Evolutionary conservation across 1,139 yeast species (phyloP), one percentile per base, ranked within the genome.

Genomic region (Suhomyces bokatorum): DNA sequence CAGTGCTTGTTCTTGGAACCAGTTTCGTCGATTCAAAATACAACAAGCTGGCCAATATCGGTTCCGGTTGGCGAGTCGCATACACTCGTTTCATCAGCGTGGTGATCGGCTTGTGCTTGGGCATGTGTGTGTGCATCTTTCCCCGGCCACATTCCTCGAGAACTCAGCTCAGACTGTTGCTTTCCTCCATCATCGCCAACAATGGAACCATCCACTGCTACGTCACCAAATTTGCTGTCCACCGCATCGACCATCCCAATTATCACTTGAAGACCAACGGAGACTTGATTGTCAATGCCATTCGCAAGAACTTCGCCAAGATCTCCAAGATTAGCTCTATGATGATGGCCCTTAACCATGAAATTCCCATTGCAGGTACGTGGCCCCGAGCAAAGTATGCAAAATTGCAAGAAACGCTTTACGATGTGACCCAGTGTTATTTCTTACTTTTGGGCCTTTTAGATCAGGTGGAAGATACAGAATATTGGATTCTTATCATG

Each of bases 381-480:
- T 70, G 74, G 74, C 75, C 75, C 0, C 57, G 55, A 27, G 51
- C 52, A 13, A 66, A 62, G 36, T 69, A 69, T 46, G 43, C 42
- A 15, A 55, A 56, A 40, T 50, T 70, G 10, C 67, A 60, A 40
- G 45, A 45, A 5, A 51, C 58, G n/a, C 46, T 67, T 9, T 58
- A 61, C 17, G 71, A 69, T 44, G 53, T 67, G 3, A 50, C 63
- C 4, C 70, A 61, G 50, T 51, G 69, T 26, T 68, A 68, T 45
- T 60, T 55, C 35, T 47, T 62, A 35, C 48, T 69, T 9, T 56
- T 62, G 28, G 35, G 57, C 2, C 54, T 66, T 5, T 53, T 69
- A 36, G 59, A 69, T 43, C 58, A 58, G 20, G 51, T 69, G 9
- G 55, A 63, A 32, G 61, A 64, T 29, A 64, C 74, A 1, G 53